Base-by-base conservation (phyloP, 768 basidiomycete genomes). In the Podaxis sp. region DNA sequence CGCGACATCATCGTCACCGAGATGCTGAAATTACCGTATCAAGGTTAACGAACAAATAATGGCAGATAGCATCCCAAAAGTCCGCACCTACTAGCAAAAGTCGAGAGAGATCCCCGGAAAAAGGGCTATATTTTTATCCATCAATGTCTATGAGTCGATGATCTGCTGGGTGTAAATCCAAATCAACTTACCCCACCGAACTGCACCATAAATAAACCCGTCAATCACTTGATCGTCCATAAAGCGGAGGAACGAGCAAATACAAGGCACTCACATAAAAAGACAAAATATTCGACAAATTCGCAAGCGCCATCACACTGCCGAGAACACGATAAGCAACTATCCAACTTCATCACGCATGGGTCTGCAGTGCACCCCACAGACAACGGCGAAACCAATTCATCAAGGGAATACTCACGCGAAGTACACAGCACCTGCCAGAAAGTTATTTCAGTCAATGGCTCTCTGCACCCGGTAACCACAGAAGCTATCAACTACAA, bases 1-100 rank as follows among this genome's bases (percentile, higher is more conserved):
- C 83, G 82, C 12, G 82, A 84, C 73, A 84, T 79, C 77, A 84
- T 76, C 1, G 77, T 79, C 8, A 84, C 75, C 4, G 84, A 82
- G 12, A 84, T 73, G 65, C 83, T 84, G 24, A 19, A 19, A 39
- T 2, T 1, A 38, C 33, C 7, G 30, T 28, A 8, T 36, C 52
- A 26, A 1, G 48, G 30, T 38, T 28, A 12, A 46, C 7, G n/a
- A 49, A 65, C 36, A 24, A 33, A 28, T 55, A 63, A 5, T 17
- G 19, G 33, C 17, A 0, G 48, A 6, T n/a, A 8, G 52, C 19
- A 22, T 13, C 12, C 28, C 13, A 30, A 52, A 39, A 52, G 40
- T 39, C 66, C 79, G 40, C 48, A 83, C 83, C 76, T 73, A 77
- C 79, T 81, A 12, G 84, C 79, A 62, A 82, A 78, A 0, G 80